A percentile compares a stretch with the other conserved stretches of the same genome.
phyloP scores from a whole-genome alignment of 2,329 filamentous ascomycete species.

The Penicillium sp. region DNA sequence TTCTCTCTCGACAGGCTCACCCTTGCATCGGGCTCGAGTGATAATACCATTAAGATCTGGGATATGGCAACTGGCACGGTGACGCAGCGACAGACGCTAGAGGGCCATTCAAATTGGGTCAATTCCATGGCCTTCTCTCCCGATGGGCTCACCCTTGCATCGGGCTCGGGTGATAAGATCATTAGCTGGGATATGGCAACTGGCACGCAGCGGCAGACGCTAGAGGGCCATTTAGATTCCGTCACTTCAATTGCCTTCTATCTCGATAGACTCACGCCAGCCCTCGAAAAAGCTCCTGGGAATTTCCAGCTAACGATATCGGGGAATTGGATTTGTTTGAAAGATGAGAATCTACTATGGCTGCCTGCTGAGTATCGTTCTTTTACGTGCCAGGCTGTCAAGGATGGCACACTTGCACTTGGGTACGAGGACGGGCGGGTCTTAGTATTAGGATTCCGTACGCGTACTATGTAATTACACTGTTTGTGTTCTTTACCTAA shows the following conservation, averaged over 20 bases:
- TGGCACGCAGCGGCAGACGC: constrained; percentile 16
- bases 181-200: constrained; percentile 1
- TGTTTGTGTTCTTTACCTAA: background rate
- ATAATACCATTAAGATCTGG: too few species aligned
- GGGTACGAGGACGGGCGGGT: background rate
- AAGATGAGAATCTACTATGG: background rate
- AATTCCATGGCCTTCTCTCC: too few species aligned
- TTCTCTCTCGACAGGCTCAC: background rate
- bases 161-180: background rate
- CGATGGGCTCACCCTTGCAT: too few species aligned
- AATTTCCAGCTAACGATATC: background rate
- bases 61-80: too few species aligned
- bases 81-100: too few species aligned
- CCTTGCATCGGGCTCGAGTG: background rate
- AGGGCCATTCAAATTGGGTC: too few species aligned
- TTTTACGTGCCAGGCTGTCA: background rate
- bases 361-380: background rate
- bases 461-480: background rate
- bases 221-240: constrained; percentile 16
- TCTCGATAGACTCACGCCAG: too few species aligned
- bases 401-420: background rate
- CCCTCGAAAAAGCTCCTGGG: background rate
- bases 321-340: background rate
- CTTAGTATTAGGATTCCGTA: background rate
- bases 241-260: background rate